Base-by-base conservation (phyloP, 2,329 filamentous ascomycete genomes). In the Alternaria atra region DNA sequence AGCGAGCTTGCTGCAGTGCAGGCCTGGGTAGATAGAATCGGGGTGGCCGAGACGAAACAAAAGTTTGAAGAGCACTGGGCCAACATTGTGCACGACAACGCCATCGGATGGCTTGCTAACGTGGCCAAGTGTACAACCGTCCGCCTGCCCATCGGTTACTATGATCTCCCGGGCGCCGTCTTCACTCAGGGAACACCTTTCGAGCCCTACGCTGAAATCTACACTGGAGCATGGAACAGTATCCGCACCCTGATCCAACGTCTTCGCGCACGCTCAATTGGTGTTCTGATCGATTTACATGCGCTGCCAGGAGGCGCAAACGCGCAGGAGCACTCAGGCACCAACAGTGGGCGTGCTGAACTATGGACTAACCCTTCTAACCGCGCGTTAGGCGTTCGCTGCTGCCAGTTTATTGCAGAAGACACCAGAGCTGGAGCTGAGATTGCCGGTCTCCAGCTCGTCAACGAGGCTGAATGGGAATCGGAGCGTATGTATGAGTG, bases 131-230 rank as follows among this genome's bases (percentile, higher is more conserved):
- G 85, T 66, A 88, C 85, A 4, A 84, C 84, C 15, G 82, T 89
- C 42, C 82, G 87, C n/a, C 72, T 89, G 17, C 87, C 87, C 0
- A 84, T 89, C 53, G 86, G 87, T 3, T 88, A 86, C 73, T 89
- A 84, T 69, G 85, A 83, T 4, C 80, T 89, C 5, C 71, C 72
- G 5, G 85, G 84, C 0, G 80, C 82, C 0, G 71, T 78, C 1
- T 87, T 84, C 67, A 85, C 83, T 60, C 67, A 76, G 10, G 79
- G 79, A 2, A 88, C 86, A 1, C 81, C 83, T 0, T 89, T 88
- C 72, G 81, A 83, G 20, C 75, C 79, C 1, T 80, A 81, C 8
- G 75, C 79, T 6, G 68, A 76, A 29, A 81, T 88, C 9, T 89
- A 89, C 67, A 67, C 73, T 53, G 80, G 82, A 60, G 85, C 85